phyloP scores from a whole-genome alignment of 768 basidiomycete genomes.

The Kwoniella dendrophila region DNA sequence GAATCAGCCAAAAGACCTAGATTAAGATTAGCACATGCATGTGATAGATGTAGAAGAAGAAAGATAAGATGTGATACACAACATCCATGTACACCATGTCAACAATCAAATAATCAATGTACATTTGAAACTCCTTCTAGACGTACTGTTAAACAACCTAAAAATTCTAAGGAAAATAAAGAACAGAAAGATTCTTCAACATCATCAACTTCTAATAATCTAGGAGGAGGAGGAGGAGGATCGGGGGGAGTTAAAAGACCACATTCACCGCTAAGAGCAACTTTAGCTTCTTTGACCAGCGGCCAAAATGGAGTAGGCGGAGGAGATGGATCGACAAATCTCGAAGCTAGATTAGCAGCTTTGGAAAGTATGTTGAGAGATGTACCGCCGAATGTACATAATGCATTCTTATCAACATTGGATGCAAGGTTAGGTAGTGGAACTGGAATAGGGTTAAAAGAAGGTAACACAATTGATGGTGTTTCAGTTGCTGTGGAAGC shows the following conservation, averaged over 20 bases:
- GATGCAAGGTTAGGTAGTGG: conserved; percentile 52
- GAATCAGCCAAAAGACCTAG: conserved; percentile 46
- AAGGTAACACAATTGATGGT: conserved; percentile 42
- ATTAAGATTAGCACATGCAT: conserved; percentile 50
- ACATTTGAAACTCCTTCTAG: conserved; percentile 56
- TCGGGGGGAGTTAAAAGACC: conserved; percentile 31
- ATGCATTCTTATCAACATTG: conserved; percentile 52
- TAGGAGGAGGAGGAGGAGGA: too few species aligned
- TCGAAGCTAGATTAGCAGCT: conserved; percentile 54
- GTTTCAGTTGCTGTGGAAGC: conserved; percentile 43
- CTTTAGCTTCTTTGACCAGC: conserved; percentile 1
- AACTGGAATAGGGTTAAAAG: conserved; percentile 43
- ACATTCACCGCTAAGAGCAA: conserved; percentile 18
- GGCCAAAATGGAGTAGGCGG: conserved; percentile 10
- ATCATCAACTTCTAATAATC: conserved; percentile 1
- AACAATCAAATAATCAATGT: conserved; percentile 51
- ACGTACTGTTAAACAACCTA: conserved; percentile 44
- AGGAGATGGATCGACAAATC: conserved; percentile 25
- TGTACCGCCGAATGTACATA: conserved; percentile 56
- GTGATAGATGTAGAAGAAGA: conserved; percentile 46
- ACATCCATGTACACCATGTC: conserved; percentile 55
- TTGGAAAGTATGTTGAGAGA: conserved; percentile 56
- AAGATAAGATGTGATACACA: conserved; percentile 55
- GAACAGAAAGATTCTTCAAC: conserved; percentile 5
- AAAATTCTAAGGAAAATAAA: conserved; percentile 18